Conservation (phyloP, 495 filamentous ascomycete species). For the Tuber magnatum region DNA sequence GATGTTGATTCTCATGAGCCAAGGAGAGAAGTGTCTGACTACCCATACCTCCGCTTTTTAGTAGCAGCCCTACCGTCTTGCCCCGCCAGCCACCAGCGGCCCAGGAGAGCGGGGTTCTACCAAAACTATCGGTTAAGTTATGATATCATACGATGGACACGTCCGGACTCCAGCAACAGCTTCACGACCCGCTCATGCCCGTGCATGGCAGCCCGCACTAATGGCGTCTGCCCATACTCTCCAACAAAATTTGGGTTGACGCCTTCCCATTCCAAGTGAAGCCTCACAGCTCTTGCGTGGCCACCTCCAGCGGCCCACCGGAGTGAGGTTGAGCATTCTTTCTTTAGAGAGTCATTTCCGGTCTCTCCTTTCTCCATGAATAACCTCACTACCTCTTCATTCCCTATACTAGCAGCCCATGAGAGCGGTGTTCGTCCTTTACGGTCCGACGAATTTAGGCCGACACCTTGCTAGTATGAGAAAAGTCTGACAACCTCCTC, state of each 20-base stretch:
- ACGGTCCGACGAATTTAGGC: conserved; percentile 15
- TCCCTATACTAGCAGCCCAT: conserved; percentile 22
- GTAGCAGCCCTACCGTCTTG: not conserved
- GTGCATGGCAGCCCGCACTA: conserved; percentile 13
- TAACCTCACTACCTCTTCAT: conserved; percentile 27
- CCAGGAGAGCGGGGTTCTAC: not conserved
- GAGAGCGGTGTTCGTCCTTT: conserved; percentile 28
- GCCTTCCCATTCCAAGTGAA: conserved; percentile 14
- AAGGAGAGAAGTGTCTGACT: conserved; percentile 10
- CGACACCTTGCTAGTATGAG: not conserved
- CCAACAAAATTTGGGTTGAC: not conserved
- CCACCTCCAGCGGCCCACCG: conserved; percentile 26
- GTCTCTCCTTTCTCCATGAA: conserved; percentile 26
- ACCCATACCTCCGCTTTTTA: not conserved
- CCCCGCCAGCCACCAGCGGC: not conserved
- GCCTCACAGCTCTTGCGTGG: conserved; percentile 2
- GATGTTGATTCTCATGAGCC: conserved; percentile 7
- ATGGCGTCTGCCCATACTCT: conserved; percentile 5
- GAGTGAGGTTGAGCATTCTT: conserved; percentile 14
- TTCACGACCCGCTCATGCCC: conserved; percentile 18
- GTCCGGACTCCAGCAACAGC: conserved; percentile 24
- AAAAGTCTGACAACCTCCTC: conserved; percentile 15
- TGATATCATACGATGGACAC: conserved; percentile 1
- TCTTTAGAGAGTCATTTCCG: conserved; percentile 12
- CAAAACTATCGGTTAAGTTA: not conserved